Base-by-base conservation (phyloP, 768 basidiomycete species). In the Trametes maxima region DNA sequence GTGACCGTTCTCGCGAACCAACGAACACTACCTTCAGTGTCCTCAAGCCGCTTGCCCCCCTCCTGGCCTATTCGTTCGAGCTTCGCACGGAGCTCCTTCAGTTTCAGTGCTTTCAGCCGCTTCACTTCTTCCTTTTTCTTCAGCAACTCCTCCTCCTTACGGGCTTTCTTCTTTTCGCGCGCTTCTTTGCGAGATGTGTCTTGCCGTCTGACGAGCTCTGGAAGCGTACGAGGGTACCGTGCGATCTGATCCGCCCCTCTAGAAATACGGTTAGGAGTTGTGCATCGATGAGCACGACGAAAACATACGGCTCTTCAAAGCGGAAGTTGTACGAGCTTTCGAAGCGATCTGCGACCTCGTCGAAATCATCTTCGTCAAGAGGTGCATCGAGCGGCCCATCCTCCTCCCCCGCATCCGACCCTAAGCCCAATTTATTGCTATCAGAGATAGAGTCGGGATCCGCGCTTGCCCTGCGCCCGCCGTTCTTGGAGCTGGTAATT, bases 281-380 rank as follows among this genome's bases (percentile, higher is more conserved):
- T 21, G 35, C 13, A 16, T 43, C 44, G 5, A n/a, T 37, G 11
- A 16, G 17, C 33, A 61, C 51, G 12, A 43, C 11, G 13, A 7
- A 17, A 28, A 86, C 94, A 68, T 69, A 94, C 85, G 92, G 90
- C 74, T 99, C 96, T 73, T 99, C 96, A 72, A 94, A 99, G 54
- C 97, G 87, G 77, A 97, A 97, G 74, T 98, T 98, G 77, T 98
- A 99, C 16, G 90, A 91, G n/a, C 85, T 86, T 76, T 99, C 97
- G 65, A 98, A 99, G 45, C 85, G 85, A 28, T 97, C 95, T 5
- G 87, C 90, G 63, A 92, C 86, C 45, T 96, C 93, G 55, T 97
- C 94, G 67, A 97, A 97, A 17, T 90, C 83, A 37, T 88, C 85
- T 6, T 90, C 88, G 11, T 88, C 84, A 10, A 80, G 73, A 1